Evolutionary conservation across 106 monocot genomes (phyloP).

Genomic region (Apostasia shenzhenica): DNA sequence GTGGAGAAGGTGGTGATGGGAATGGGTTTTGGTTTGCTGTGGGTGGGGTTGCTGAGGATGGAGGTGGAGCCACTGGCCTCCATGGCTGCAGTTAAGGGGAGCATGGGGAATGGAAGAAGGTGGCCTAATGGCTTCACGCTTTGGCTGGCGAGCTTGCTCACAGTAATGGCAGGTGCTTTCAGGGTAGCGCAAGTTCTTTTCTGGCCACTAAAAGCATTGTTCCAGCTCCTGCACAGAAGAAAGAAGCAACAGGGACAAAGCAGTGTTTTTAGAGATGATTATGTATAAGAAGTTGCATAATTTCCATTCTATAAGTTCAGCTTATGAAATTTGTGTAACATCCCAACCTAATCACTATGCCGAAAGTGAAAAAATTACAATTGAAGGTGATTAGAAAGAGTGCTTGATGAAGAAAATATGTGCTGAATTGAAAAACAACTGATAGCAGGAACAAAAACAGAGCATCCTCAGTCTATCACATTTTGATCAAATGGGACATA

Average conservation of each 20-base stretch:
- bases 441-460: too few species aligned
- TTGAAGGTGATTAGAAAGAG: too few species aligned
- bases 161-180: constrained; percentile 10
- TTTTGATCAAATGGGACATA: too few species aligned
- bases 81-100: neutral
- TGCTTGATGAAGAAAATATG: too few species aligned
- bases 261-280: neutral
- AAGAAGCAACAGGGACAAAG: neutral
- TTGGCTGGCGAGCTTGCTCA: constrained; percentile 6
- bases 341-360: too few species aligned
- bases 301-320: too few species aligned
- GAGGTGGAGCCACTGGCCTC: constrained; percentile 7
- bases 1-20: constrained; percentile 2
- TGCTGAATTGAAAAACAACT: too few species aligned
- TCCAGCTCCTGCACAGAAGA: neutral
- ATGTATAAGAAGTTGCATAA: neutral
- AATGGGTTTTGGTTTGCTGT: constrained; percentile 8
- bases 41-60: constrained; percentile 15
- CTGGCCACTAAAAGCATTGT: neutral
- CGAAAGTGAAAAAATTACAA: too few species aligned
- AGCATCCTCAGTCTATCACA: neutral
- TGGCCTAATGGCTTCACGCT: neutral
- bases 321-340: too few species aligned
- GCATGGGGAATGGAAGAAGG: neutral
- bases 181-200: constrained; percentile 3